phyloP scores from a whole-genome alignment of 2,329 filamentous ascomycete genomes.

The Xylaria sp. region DNA sequence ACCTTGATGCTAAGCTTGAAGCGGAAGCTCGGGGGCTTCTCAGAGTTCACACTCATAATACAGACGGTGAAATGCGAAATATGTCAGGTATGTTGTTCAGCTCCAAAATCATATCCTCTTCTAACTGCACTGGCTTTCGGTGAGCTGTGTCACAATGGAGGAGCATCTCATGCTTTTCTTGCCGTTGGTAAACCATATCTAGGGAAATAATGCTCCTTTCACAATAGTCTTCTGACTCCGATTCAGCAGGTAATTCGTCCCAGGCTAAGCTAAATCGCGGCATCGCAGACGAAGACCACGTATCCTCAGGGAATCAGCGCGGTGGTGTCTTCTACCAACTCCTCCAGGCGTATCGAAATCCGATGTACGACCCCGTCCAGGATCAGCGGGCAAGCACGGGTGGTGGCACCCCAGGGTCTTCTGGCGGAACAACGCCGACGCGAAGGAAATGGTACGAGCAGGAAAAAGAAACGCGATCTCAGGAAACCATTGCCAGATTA shows the following conservation, averaged over 20 bases:
- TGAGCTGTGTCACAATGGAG: neutral
- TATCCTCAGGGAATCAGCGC: constrained; percentile 30
- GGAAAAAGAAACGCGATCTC: constrained; percentile 50
- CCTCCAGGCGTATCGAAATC: constrained; percentile 42
- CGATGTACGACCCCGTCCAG: constrained; percentile 33
- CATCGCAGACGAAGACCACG: constrained; percentile 25
- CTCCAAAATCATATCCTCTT: neutral
- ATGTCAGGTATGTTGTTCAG: constrained; percentile 21
- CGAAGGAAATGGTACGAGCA: constrained; percentile 57
- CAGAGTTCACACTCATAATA: constrained; percentile 34
- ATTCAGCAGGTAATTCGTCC: constrained; percentile 18
- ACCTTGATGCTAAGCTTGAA: constrained; percentile 17
- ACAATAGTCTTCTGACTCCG: neutral
- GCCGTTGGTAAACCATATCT: neutral
- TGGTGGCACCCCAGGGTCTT: constrained; percentile 47
- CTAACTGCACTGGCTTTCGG: neutral
- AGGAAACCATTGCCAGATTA: constrained; percentile 57
- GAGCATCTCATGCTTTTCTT: neutral
- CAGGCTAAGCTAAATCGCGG: constrained; percentile 1
- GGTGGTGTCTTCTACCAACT: constrained; percentile 45
- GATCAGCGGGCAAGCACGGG: constrained; percentile 27
- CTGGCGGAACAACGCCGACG: constrained; percentile 54
- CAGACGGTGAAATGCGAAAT: constrained; percentile 7
- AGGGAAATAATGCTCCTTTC: neutral
- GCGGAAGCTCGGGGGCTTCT: constrained; percentile 39